Base-by-base conservation (phyloP, 1,284 basidiomycete species). In the Sanghuangporus weigelae region DNA sequence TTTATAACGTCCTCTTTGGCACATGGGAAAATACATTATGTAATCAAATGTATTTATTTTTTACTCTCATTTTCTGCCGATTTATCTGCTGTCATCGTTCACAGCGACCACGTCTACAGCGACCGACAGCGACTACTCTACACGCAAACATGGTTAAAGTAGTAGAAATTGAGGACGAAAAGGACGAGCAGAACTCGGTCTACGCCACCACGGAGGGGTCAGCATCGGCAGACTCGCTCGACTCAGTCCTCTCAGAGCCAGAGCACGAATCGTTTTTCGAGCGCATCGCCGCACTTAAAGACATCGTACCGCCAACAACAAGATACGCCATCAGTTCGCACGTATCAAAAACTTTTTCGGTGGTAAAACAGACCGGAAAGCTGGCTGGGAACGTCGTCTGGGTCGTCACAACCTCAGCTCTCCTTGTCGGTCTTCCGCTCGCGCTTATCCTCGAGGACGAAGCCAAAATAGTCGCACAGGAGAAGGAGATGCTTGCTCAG, bases 401-500 rank as follows among this genome's bases (percentile, higher is more conserved):
- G 96, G 85, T 98, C 68, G 81, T 96, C 72, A 96, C 94, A 63
- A 99, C 96, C 16, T 94, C 90, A 55, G 95, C 95, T 0, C 81
- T 99, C 57, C 85, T 99, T 64, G 89, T 99, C 57, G 97, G 93
- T 7, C 82, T 99, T 57, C 96, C 96, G 35, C 83, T 98, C 68
- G 95, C 95, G 1, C 82, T 99, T 68, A 91, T 89, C 63, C 83
- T 98, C 68, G 96, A 99, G 77, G 96, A 97, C 76, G 96, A 99
- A 79, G 90, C 92, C 58, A 94, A 95, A 77, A 86, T 97, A 65
- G 90, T 95, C 5, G 89, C 90, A 63, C 96, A 98, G 78, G 96
- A 99, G 78, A 90, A 93, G 78, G 95, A 98, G 76, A 88, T 95
- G 84, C 79, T 93, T 69, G 92, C 93, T 59, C 95, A 97, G 76